phyloP scores from a whole-genome alignment of 2,329 filamentous ascomycete genomes.

The Exophiala spinifera region DNA sequence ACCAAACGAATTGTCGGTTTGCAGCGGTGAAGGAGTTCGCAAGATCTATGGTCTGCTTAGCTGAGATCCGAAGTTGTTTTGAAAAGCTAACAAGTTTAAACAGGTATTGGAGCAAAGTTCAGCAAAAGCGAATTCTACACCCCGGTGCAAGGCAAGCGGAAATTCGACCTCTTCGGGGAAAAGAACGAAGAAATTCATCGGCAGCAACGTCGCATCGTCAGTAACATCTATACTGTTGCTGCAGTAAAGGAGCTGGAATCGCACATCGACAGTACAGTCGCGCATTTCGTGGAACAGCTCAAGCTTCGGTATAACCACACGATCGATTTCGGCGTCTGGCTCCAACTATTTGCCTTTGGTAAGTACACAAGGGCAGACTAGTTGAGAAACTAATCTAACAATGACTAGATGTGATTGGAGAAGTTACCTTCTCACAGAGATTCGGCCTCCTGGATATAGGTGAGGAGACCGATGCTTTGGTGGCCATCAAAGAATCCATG shows the following conservation, averaged over 20 bases:
- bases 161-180: conserved; percentile 42
- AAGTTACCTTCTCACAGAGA: conserved; percentile 34
- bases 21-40: conserved; percentile 24
- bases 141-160: conserved; percentile 39
- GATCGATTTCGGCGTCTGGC: conserved; percentile 4
- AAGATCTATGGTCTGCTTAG: too few relatives aligned
- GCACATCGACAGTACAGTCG: conserved; percentile 39
- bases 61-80: too few relatives aligned
- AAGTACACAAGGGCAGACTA: conserved; percentile 20
- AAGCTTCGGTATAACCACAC: neutral
- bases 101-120: conserved; percentile 41
- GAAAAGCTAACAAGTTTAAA: too few relatives aligned
- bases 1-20: conserved; percentile 44
- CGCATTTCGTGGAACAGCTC: conserved; percentile 33
- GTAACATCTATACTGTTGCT: conserved; percentile 38
- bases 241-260: conserved; percentile 39
- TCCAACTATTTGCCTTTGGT: conserved; percentile 12
- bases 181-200: conserved; percentile 38
- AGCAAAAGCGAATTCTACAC: conserved; percentile 43
- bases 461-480: conserved; percentile 33
- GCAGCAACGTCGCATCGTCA: conserved; percentile 35
- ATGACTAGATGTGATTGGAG: conserved; percentile 31
- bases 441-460: conserved; percentile 32
- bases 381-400: neutral
- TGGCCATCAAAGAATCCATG: conserved; percentile 34